Evolutionary conservation across 208 protist genomes (phyloP).

Genomic region (Leishmania mexicana): DNA sequence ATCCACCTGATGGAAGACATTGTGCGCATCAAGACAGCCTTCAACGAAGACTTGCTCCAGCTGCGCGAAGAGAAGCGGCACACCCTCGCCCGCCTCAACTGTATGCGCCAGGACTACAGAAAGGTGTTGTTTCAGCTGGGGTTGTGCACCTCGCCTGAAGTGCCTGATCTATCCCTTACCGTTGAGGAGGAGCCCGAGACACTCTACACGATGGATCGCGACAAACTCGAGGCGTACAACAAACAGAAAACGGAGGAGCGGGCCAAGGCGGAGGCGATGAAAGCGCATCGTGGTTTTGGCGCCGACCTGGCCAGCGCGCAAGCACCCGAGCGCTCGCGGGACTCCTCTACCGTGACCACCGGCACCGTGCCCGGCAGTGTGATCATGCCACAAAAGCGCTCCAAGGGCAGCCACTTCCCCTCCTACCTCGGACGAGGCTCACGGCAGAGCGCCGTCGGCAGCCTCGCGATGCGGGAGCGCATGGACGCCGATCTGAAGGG

Average conservation of each 20-base stretch:
- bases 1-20: conserved; percentile 91
- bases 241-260: conserved; percentile 53
- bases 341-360: neutral
- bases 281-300: conserved; percentile 88
- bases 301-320: conserved; percentile 73
- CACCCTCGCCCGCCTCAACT: conserved; percentile 70
- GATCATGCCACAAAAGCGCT: conserved; percentile 1
- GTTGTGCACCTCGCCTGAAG: conserved; percentile 10
- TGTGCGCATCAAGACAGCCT: conserved; percentile 77
- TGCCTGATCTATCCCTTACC: conserved; percentile 22
- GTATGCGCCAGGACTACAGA: conserved; percentile 33
- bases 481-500: conserved; percentile 78
- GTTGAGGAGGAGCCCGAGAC: conserved; percentile 75
- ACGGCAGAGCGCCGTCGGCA: conserved; percentile 49
- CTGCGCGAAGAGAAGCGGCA: conserved; percentile 90
- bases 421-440: conserved; percentile 37
- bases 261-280: conserved; percentile 65
- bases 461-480: conserved; percentile 70
- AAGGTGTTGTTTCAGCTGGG: conserved; percentile 23
- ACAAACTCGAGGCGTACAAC: conserved; percentile 69
- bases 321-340: conserved; percentile 24
- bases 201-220: conserved; percentile 59
- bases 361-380: neutral
- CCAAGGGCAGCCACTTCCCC: conserved; percentile 24
- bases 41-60: conserved; percentile 92